Evolutionary conservation across 1,284 basidiomycete genomes (phyloP).

Genomic region (Tausonia pullulans): DNA sequence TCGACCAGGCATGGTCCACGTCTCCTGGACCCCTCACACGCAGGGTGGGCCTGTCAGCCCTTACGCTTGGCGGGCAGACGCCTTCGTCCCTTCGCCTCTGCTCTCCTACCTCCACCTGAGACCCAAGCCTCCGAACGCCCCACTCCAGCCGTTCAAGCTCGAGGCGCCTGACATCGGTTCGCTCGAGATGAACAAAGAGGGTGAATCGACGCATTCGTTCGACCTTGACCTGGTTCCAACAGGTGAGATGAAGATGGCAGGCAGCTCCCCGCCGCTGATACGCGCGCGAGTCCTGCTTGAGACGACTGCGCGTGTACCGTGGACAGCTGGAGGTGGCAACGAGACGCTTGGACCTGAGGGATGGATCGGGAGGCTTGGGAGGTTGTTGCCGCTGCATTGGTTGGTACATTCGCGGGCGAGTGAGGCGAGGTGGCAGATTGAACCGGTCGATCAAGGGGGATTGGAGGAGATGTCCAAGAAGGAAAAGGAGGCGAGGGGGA

Average conservation of each 20-base stretch:
- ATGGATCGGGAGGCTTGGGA: neutral
- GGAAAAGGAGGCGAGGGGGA: neutral
- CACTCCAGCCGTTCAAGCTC: neutral
- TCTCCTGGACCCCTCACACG: neutral
- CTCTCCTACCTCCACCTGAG: neutral
- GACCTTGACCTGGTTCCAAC: neutral
- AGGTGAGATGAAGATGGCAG: neutral
- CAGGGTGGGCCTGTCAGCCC: neutral
- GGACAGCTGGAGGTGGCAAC: neutral
- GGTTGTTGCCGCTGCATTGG: neutral
- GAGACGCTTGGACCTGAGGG: neutral
- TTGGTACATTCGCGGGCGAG: neutral
- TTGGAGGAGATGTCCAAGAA: constrained; percentile 6
- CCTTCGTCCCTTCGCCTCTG: too few species aligned
- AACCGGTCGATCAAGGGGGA: constrained; percentile 45
- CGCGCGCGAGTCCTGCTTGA: neutral
- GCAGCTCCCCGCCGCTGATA: too few species aligned
- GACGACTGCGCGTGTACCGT: neutral
- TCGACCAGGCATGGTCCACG: constrained; percentile 2
- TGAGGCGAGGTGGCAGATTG: constrained; percentile 39
- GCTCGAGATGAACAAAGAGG: neutral
- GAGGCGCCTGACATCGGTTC: neutral
- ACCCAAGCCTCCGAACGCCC: neutral
- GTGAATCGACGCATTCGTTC: neutral
- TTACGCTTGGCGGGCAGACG: neutral